Evolutionary conservation across 1,284 basidiomycete genomes (phyloP).

Genomic region (Apiotrichum laibachii): DNA sequence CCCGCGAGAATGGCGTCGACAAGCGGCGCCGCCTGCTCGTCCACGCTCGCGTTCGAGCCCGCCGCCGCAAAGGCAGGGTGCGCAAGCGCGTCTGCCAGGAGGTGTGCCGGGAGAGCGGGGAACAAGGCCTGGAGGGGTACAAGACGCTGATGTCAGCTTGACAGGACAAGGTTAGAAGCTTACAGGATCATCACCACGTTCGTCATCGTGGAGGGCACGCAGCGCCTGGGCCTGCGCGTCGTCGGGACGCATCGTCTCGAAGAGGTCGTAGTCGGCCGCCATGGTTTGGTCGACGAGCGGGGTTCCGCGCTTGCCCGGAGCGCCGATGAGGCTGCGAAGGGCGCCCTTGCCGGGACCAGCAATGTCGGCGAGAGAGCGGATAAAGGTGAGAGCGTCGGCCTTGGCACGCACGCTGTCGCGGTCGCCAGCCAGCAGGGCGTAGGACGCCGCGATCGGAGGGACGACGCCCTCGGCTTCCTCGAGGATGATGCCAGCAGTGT

Average conservation of each 20-base stretch:
- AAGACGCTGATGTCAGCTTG: constrained; percentile 28
- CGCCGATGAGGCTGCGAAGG: constrained; percentile 24
- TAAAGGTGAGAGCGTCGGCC: constrained; percentile 28
- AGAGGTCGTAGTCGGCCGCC: constrained; percentile 23
- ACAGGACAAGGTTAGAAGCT: neutral
- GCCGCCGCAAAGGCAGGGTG: constrained; percentile 37
- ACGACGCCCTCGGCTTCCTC: constrained; percentile 17
- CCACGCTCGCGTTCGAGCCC: constrained; percentile 19
- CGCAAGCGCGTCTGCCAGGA: constrained; percentile 43
- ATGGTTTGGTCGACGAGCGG: constrained; percentile 20
- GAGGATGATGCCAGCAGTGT: constrained; percentile 4
- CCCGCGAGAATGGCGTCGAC: constrained; percentile 44
- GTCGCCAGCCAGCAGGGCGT: constrained; percentile 15
- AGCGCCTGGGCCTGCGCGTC: constrained; percentile 11
- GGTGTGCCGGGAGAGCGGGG: constrained; percentile 39
- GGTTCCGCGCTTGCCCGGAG: constrained; percentile 4
- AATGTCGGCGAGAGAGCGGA: constrained; percentile 23
- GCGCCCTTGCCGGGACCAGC: constrained; percentile 13
- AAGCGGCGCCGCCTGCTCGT: constrained; percentile 40
- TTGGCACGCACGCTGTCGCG: constrained; percentile 18
- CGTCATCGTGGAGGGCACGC: constrained; percentile 22
- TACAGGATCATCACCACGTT: constrained; percentile 25
- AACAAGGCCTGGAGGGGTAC: constrained; percentile 35
- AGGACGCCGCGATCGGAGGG: constrained; percentile 25
- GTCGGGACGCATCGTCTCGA: constrained; percentile 7